Base-by-base conservation (phyloP, 2,329 filamentous ascomycete species). In the Sporothrix sp. region DNA sequence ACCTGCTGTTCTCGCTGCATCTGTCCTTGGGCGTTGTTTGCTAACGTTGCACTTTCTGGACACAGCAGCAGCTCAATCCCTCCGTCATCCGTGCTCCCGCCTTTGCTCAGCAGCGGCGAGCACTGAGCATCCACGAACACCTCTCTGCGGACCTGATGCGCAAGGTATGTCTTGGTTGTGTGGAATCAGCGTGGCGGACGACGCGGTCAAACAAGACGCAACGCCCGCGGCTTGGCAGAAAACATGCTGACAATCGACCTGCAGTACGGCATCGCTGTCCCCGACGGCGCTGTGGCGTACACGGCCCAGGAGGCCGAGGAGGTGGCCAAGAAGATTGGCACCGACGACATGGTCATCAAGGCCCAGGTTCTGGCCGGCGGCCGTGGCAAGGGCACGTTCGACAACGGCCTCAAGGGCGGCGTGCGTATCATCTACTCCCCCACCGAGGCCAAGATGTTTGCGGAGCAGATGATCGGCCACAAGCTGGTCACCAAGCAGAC, bases 401-500 rank as follows among this genome's bases (percentile, higher is more conserved):
- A 95, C 75, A 97, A 96, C 72, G 93, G 93, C 63, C 84, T 98
- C 68, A 98, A 98, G 79, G 93, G 93, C 64, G 93, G 93, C 75
- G 93, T 98, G 62, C 84, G 93, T 63, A 90, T 98, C 64, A 95
- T 98, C 73, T 98, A 97, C 81, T 97, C 91, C 76, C 87, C 93
- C 54, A 90, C 89, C 63, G 81, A 85, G 78, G 93, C 93, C 66
- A 86, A 88, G 78, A 95, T 97, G 82, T 95, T 98, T 68, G 91
- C 93, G 61, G 81, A 91, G 62, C 90, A 98, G 77, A 98, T 98
- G 93, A 97, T 98, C 71, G 93, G 93, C 66, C 91, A 98, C 76
- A 96, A 96, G 74, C 88, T 98, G 71, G 81, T 98, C 73, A 98
- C 93, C 71, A 98, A 98, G 82, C 93, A 98, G 78, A 98, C 93